phyloP scores from a whole-genome alignment of 2,329 filamentous ascomycete species.

The Fusarium piperis region DNA sequence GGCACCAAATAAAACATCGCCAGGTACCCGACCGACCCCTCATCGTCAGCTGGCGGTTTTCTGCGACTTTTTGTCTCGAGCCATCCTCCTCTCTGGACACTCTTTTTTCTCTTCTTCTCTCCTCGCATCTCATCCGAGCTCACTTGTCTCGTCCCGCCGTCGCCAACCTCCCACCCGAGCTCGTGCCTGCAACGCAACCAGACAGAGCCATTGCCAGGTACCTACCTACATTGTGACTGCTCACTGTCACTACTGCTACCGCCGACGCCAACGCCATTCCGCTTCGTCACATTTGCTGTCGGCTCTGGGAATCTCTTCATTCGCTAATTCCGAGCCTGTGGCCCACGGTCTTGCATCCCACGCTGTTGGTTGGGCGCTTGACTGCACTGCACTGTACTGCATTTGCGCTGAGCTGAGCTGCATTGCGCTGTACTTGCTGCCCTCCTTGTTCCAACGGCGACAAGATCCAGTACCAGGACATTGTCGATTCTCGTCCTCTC shows the following conservation, averaged over 20 bases:
- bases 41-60: conserved; percentile 33
- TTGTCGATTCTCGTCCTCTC: conserved; percentile 7
- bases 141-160: not conserved
- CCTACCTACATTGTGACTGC: conserved; percentile 8
- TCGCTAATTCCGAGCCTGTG: conserved; percentile 38
- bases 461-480: conserved; percentile 12
- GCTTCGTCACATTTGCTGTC: conserved; percentile 42
- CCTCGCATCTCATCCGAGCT: conserved; percentile 3
- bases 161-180: not conserved
- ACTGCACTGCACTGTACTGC: conserved; percentile 20
- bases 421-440: conserved; percentile 22
- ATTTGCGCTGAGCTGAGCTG: conserved; percentile 5
- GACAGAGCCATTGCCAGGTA: not conserved
- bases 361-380: conserved; percentile 41
- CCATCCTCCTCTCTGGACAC: conserved; percentile 15
- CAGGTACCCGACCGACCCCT: conserved; percentile 42
- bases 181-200: conserved; percentile 7
- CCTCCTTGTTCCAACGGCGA: conserved; percentile 12
- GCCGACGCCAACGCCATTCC: conserved; percentile 33
- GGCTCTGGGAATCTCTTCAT: conserved; percentile 42
- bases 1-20: conserved; percentile 45
- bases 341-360: conserved; percentile 43
- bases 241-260: conserved; percentile 30
- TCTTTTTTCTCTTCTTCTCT: conserved; percentile 15
- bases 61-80: conserved; percentile 22